Conservation (phyloP, 805 yeast genomes). For the Priceomyces haplophilus region DNA sequence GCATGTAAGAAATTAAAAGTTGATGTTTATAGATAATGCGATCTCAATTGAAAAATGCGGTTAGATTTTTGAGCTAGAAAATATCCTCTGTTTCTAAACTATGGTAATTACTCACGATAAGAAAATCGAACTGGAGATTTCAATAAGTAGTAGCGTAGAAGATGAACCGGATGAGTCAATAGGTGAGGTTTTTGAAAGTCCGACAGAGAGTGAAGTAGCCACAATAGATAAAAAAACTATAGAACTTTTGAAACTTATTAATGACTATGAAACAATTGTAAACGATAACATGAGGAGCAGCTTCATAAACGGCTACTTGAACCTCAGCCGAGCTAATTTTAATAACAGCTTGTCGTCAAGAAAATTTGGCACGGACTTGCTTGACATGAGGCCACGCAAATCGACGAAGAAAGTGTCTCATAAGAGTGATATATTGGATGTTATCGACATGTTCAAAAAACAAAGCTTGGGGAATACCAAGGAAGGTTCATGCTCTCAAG, state of each 20-base stretch:
- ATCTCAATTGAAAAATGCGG: neutral
- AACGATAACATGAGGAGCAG: constrained; percentile 15
- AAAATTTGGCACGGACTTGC: constrained; percentile 38
- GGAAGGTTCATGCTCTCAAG: neutral
- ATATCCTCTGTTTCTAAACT: neutral
- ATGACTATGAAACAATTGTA: constrained; percentile 29
- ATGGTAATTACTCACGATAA: neutral
- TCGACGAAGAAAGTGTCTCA: constrained; percentile 21
- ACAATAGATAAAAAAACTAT: constrained; percentile 13
- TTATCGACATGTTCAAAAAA: constrained; percentile 10
- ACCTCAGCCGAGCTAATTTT: constrained; percentile 47
- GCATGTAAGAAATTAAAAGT: neutral
- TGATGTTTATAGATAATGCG: neutral
- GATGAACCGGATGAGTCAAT: no score
- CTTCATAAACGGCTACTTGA: constrained; percentile 36
- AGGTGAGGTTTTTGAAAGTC: neutral
- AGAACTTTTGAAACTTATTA: constrained; percentile 27
- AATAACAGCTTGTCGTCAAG: constrained; percentile 19
- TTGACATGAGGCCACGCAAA: constrained; percentile 35
- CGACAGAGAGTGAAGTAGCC: constrained; percentile 3
- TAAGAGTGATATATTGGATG: constrained; percentile 7
- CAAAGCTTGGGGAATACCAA: constrained; percentile 4
- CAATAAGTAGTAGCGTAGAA: no score
- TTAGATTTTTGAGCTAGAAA: neutral
- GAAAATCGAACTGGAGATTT: neutral